Evolutionary conservation across 1,139 yeast genomes (phyloP).

Genomic region (Yamadazyma triangularis): DNA sequence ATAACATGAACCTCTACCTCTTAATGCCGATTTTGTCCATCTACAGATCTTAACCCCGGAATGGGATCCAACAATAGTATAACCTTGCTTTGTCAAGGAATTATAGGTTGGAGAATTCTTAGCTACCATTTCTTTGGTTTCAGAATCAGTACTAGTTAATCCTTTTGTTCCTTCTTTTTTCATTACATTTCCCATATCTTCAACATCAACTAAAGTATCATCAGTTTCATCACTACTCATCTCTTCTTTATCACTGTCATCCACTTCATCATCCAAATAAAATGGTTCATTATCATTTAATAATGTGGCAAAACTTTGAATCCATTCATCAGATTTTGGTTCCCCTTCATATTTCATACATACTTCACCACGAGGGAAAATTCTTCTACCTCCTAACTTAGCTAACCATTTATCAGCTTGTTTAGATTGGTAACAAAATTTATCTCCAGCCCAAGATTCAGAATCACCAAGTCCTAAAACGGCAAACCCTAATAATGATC

Average conservation of each 20-base stretch:
- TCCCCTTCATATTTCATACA: slow-evolving; percentile 76
- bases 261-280: slow-evolving; percentile 36
- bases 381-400: slow-evolving; percentile 78
- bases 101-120: slow-evolving; percentile 85
- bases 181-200: slow-evolving; percentile 73
- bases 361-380: slow-evolving; percentile 80
- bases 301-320: slow-evolving; percentile 51
- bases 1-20: slow-evolving; percentile 94
- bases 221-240: slow-evolving; percentile 39
- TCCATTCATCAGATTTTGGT: slow-evolving; percentile 62
- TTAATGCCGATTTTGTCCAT: slow-evolving; percentile 91
- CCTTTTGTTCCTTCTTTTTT: slow-evolving; percentile 24
- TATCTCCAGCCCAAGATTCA: slow-evolving; percentile 74
- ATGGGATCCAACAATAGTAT: slow-evolving; percentile 88
- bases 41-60: slow-evolving; percentile 94
- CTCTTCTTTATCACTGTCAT: slow-evolving; percentile 36
- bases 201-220: slow-evolving; percentile 67
- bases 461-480: slow-evolving; percentile 86
- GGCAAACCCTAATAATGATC: slow-evolving; percentile 67
- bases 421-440: slow-evolving; percentile 83
- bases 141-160: slow-evolving; percentile 10
- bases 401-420: slow-evolving; percentile 73
- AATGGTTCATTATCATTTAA: slow-evolving; percentile 67
- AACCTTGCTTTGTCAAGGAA: slow-evolving; percentile 88
- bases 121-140: slow-evolving; percentile 83